Evolutionary conservation across 768 basidiomycete genomes (phyloP).

Genomic region (Mycena vitilis): DNA sequence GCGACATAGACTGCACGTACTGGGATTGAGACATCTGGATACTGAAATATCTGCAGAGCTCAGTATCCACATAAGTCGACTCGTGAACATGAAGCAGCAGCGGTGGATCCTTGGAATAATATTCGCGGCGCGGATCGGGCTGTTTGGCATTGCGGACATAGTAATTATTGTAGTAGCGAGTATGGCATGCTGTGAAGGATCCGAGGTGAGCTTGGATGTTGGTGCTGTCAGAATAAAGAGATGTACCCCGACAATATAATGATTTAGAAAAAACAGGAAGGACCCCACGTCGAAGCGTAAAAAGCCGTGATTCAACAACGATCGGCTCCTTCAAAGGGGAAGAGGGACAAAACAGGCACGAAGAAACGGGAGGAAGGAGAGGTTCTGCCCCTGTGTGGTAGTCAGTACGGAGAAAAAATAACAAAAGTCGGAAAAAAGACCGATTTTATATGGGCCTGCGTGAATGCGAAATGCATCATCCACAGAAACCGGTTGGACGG

Average conservation of each 20-base stretch:
- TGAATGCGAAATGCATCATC: slow-evolving; percentile 20
- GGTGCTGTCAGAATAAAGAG: too few relatives aligned
- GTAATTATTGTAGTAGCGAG: slow-evolving; percentile 22
- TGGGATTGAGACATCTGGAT: slow-evolving; percentile 7
- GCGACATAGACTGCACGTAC: not conserved
- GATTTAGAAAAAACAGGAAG: slow-evolving; percentile 18
- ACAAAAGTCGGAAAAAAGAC: not conserved
- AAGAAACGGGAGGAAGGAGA: not conserved
- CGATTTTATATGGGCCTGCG: not conserved
- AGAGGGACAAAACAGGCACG: not conserved
- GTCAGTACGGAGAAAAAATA: not conserved
- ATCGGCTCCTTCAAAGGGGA: not conserved
- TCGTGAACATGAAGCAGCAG: not conserved
- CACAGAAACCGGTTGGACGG: not conserved
- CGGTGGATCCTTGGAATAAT: not conserved
- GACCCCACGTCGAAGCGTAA: slow-evolving; percentile 14
- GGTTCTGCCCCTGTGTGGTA: slow-evolving; percentile 5
- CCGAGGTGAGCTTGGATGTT: too few relatives aligned
- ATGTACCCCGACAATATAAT: slow-evolving; percentile 2
- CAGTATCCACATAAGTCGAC: not conserved
- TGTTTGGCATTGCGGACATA: not conserved
- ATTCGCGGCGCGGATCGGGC: not conserved
- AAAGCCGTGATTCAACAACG: not conserved
- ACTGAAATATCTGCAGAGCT: not conserved
- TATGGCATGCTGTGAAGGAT: slow-evolving; percentile 10